Evolutionary conservation across 2,329 filamentous ascomycete species (phyloP).

Genomic region (Aspergillus proliferans): DNA sequence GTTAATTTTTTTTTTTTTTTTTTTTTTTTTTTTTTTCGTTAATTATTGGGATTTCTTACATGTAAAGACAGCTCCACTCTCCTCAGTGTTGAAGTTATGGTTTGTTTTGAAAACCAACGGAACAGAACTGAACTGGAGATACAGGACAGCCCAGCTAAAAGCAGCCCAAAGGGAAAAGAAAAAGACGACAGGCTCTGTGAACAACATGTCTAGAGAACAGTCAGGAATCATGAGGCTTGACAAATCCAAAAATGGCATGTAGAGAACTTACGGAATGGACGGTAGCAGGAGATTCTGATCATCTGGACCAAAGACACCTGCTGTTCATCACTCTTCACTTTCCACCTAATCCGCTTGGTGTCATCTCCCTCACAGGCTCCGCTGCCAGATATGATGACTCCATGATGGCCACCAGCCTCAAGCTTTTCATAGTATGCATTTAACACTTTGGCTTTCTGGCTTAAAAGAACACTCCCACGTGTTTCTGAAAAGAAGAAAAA

Average conservation of each 20-base stretch:
- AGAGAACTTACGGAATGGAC: neutral
- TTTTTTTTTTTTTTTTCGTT: neutral
- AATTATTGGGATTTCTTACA: slow-evolving; percentile 12
- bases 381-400: slow-evolving; percentile 5
- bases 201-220: slow-evolving; percentile 39
- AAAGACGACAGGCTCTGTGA: slow-evolving; percentile 54
- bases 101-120: slow-evolving; percentile 68
- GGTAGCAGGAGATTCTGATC: neutral
- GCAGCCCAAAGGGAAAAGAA: slow-evolving; percentile 78
- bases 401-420: neutral
- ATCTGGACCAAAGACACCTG: neutral
- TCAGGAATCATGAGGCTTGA: neutral
- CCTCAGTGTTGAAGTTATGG: slow-evolving; percentile 58
- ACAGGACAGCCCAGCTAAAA: slow-evolving; percentile 79
- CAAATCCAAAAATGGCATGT: neutral
- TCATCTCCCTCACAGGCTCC: slow-evolving; percentile 5
- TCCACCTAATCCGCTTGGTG: neutral
- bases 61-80: slow-evolving; percentile 63
- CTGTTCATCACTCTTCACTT: neutral
- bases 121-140: slow-evolving; percentile 70
- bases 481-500: slow-evolving; percentile 11
- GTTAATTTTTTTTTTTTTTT: neutral
- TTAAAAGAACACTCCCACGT: neutral
- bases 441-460: neutral
- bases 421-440: neutral